phyloP scores from a whole-genome alignment of 768 basidiomycete species.

The Rhizopogon salebrosus region DNA sequence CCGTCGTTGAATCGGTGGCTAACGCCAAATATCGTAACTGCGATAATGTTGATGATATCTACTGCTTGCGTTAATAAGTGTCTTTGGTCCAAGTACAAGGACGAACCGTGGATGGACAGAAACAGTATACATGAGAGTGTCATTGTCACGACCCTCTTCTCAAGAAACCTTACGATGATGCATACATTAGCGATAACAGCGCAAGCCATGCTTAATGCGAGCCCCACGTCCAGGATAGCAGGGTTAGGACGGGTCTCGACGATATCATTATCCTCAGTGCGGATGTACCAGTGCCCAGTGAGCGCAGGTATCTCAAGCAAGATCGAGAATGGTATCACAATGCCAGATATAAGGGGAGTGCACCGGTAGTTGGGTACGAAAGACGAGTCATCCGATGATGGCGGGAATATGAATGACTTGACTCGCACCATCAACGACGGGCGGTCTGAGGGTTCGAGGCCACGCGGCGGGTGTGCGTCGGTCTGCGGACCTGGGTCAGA shows the following conservation, averaged over 20 bases:
- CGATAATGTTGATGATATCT: conserved; percentile 68
- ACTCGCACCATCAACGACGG: background rate
- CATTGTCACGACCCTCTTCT: conserved; percentile 54
- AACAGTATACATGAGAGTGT: conserved; percentile 62
- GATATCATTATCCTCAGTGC: conserved; percentile 34
- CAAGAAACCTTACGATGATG: conserved; percentile 67
- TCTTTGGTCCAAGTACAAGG: background rate
- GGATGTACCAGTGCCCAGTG: conserved; percentile 71
- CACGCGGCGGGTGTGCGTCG: background rate
- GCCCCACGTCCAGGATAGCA: conserved; percentile 49
- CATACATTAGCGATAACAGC: conserved; percentile 65
- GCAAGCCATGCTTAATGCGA: conserved; percentile 63
- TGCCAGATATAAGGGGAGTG: conserved; percentile 61
- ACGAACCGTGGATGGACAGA: conserved; percentile 66
- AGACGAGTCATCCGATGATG: conserved; percentile 20
- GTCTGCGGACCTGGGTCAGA: background rate
- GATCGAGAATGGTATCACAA: conserved; percentile 71
- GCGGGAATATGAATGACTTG: conserved; percentile 8
- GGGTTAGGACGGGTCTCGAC: conserved; percentile 53
- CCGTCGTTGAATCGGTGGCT: conserved; percentile 56
- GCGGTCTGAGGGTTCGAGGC: background rate
- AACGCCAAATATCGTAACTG: conserved; percentile 58
- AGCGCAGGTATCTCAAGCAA: conserved; percentile 80
- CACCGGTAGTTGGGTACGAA: conserved; percentile 57
- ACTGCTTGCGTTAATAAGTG: background rate